Evolutionary conservation across 441 rosid genomes (phyloP), one percentile per base, ranked within the genome.

Genomic region (Hypseocharis bilobata): DNA sequence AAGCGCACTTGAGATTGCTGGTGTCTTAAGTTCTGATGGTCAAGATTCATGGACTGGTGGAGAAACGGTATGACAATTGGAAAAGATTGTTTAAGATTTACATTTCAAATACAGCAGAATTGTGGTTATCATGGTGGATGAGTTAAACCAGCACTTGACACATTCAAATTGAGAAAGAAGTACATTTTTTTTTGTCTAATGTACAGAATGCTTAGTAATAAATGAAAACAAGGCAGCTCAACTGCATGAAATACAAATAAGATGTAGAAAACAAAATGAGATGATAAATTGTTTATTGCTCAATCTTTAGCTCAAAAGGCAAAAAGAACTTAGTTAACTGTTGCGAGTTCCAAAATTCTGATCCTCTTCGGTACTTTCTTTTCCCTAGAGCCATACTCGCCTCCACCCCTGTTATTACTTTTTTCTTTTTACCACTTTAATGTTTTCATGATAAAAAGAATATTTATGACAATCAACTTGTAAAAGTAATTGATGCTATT

Each of bases 1-100:
- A 76, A 64, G 68, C 22, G 96, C 98, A 0, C 84, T 92, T 65
- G 84, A 83, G 81, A 63, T 88, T 23, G 96, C 91, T 23, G 96
- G 98, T 6, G 85, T 89, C 47, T 77, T 92, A 81, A 83, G 92
- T 72, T 79, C 83, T 47, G 85, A 90, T 42, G 91, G 86, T 66
- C 74, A 45, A 71, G 84, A 88, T 79, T 78, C 64, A 7, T 89
- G 98, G 98, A 78, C 77, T 4, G 98, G 96, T 36, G 83, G 80
- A 78, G 85, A 89, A 63, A 75, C 91, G 74, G 96, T 88, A 84
- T 52, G 76, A 58, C 47, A 71, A 55, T 29, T 3, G 8, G 17
- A 42, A 36, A 36, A 10, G 10, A 5, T 36, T 5, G 44, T 36
- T 14, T 5, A 36, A 8, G 1, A 8, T 8, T 36, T 36, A 36